Evolutionary conservation across 208 protist species (phyloP).

Genomic region (Trypanosoma avium): DNA sequence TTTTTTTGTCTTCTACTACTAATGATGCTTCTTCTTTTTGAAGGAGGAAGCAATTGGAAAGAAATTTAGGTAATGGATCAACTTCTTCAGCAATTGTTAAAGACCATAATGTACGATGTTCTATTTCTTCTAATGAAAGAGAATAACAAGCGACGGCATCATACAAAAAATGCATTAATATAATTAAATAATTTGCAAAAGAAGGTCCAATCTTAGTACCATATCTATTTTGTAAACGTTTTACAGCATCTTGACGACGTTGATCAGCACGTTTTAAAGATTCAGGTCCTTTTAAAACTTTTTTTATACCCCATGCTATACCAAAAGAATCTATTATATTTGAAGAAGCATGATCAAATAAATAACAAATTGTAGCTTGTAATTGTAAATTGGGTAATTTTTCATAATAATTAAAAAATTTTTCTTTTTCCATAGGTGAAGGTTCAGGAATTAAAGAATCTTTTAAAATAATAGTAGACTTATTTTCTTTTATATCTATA

Average conservation of each 20-base stretch:
- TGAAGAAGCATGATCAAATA: slow-evolving; percentile 38
- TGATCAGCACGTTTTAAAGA: slow-evolving; percentile 25
- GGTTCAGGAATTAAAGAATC: slow-evolving; percentile 10
- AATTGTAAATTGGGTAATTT: slow-evolving; percentile 71
- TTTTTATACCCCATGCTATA: slow-evolving; percentile 63
- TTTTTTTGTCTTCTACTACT: slow-evolving; percentile 22
- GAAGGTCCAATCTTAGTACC: slow-evolving; percentile 41
- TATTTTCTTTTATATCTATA: background rate
- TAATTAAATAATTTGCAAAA: slow-evolving; percentile 48
- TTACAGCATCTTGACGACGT: slow-evolving; percentile 40
- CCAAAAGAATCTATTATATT: slow-evolving; percentile 58
- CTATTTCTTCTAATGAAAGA: slow-evolving; percentile 58
- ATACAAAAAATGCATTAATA: slow-evolving; percentile 79
- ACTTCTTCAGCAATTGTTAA: slow-evolving; percentile 59
- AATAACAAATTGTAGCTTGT: slow-evolving; percentile 73
- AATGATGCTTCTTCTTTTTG: slow-evolving; percentile 22
- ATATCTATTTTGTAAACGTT: slow-evolving; percentile 65
- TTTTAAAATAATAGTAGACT: background rate
- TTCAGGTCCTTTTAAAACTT: slow-evolving; percentile 38
- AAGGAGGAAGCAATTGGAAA: slow-evolving; percentile 62
- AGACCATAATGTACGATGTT: slow-evolving; percentile 61
- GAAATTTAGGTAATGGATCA: slow-evolving; percentile 51
- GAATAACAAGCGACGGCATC: slow-evolving; percentile 76
- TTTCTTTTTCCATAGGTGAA: slow-evolving; percentile 38
- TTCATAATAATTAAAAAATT: slow-evolving; percentile 67